Base-by-base conservation (phyloP, 208 protist genomes). In the Acanthamoeba castellanii region DNA sequence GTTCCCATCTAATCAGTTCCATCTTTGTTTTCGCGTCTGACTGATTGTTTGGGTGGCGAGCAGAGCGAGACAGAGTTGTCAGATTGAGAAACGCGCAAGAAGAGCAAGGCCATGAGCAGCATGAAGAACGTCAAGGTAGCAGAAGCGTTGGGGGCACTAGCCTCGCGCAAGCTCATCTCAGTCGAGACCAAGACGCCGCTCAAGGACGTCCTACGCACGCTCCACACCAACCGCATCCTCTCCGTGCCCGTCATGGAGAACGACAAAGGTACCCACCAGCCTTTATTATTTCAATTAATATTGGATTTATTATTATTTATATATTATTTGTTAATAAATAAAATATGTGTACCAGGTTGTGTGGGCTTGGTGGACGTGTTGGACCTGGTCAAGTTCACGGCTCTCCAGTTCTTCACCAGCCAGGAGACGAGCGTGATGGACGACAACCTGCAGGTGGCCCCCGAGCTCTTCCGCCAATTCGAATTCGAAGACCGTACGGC, bases 351-450 rank as follows among this genome's bases (percentile, higher is more conserved):
- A 52, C 47, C 47, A 57, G 76, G 76, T 9, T 85, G 76, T 25
- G 45, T 85, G 14, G 76, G 76, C 27, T 14, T 85, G 32, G 30
- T 57, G 8, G 76, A 85, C 27, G 76, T 57, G 34, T 37, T 85
- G 34, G 76, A 85, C 45, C 30, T 85, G 34, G 76, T 85, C 14
- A 0, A 8, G 76, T 85, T 85, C 76, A 85, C 76, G 22, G 45
- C 76, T 0, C 13, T 59, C 76, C 34, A 85, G 45, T 85, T 47
- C 76, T 57, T 85, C 22, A 85, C 0, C 34, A 85, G 76, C 47
- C 76, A 85, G 27, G 76, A 85, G 45, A 37, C 76, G 37, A 57
- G 76, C 16, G 76, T 85, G 76, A 85, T 85, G 76, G 76, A 85
- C 42, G 76, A 85, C 76, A 85, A 85, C 25, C 22, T 59, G 76